A percentile compares a stretch with the other conserved stretches of the same genome.
Evolutionary conservation across 2,329 filamentous ascomycete genomes (phyloP).

Genomic region (Scedosporium dehoogii): DNA sequence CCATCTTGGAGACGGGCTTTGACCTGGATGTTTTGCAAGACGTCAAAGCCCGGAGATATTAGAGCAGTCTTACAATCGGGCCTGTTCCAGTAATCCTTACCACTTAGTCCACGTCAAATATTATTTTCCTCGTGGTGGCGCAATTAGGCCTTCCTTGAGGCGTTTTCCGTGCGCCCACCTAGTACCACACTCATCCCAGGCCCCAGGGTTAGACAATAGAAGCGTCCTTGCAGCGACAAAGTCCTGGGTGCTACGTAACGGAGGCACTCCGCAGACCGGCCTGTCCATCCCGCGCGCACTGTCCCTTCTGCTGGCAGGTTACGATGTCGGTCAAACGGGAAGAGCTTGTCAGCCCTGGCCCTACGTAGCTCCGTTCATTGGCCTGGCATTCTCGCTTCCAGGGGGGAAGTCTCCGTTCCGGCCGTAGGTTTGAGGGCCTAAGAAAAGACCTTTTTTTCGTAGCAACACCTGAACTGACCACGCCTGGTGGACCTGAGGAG

Average conservation of each 20-base stretch:
- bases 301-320: background rate
- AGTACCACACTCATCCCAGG: too few species aligned
- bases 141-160: background rate
- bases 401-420: background rate
- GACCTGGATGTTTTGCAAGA: background rate
- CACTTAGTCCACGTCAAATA: background rate
- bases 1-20: background rate
- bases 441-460: background rate
- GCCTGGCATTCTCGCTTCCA: background rate
- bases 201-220: background rate
- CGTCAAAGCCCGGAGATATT: background rate
- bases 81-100: background rate
- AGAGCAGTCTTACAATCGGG: background rate
- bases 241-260: background rate
- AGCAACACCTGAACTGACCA: background rate
- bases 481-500: background rate
- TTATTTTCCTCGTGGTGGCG: background rate
- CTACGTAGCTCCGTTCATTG: background rate
- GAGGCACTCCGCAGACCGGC: background rate
- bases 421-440: background rate
- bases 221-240: background rate
- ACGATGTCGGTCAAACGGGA: background rate
- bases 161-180: too few species aligned
- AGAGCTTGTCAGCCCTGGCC: background rate
- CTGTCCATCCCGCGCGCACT: background rate